Base-by-base conservation (phyloP, 108 stramenopile genomes). In the Nitzschia sp. region DNA sequence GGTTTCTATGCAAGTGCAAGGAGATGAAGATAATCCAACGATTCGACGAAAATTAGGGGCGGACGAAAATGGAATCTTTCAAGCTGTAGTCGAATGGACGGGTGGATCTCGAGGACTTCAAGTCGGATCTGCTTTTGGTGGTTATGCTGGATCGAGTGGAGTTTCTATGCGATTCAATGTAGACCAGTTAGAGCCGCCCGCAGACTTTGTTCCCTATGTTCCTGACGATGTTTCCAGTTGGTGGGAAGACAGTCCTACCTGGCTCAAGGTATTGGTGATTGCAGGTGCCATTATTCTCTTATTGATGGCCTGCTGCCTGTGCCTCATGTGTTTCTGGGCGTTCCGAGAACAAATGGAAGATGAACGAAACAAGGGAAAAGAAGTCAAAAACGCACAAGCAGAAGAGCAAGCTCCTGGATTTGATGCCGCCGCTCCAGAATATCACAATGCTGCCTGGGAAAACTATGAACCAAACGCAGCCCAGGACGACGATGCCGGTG, bases 181-280 rank as follows among this genome's bases (percentile, higher is more conserved):
- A 6, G 61, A 62, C 42, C 24, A 21, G 24, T 11, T 45, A 13
- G 36, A 21, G 5, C 2, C 61, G 23, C 61, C 61, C 36, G 26
- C 8, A 1, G 25, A 45, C 26, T 62, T 34, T 45, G 61, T 62
- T 2, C 61, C 61, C 2, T 3, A 42, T 1, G n/a, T 21, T 8
- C 1, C 42, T 1, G 61, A 46, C 19, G 61, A 19, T 62, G 25
- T n/a, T 25, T 29, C 30, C 11, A 21, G 27, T 17, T 62, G 61
- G 61, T 62, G 61, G 61, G 24, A 42, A 42, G 61, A 62, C 26
- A 13, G 24, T 18, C 61, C 61, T 25, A 42, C 38, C 36, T 62
- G 61, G 61, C 24, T 62, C 21, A 62, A 62, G 36, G 61, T 34
- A 15, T 42, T 62, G 25, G 27, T 62, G 2, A 46, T 62, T 62